A percentile compares a stretch with the other conserved stretches of the same genome.
phyloP scores from a whole-genome alignment of 148 eudicot species.

The Arbutus unedo region DNA sequence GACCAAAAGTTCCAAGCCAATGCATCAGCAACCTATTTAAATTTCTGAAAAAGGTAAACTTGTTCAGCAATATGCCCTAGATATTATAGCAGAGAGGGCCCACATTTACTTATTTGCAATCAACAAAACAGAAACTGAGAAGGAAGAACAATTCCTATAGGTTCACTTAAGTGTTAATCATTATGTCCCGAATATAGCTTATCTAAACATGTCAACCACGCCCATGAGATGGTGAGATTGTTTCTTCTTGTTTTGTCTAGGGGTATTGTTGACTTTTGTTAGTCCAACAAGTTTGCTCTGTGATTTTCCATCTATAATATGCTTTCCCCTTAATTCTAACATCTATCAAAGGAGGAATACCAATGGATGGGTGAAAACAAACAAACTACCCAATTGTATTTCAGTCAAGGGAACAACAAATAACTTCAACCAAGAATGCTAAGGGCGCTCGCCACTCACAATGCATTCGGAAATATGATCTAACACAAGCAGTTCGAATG shows the following conservation, averaged over 20 bases:
- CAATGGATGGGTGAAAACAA: background rate
- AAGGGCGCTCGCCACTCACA: slow-evolving; percentile 7
- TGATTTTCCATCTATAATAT: background rate
- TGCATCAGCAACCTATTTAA: background rate
- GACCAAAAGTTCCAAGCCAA: background rate
- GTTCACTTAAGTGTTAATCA: background rate
- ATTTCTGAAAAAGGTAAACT: background rate
- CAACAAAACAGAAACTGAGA: background rate
- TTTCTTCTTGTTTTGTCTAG: background rate
- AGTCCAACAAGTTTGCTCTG: background rate
- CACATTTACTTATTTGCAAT: background rate
- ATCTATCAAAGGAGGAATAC: background rate
- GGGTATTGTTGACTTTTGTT: background rate
- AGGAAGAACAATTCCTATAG: background rate
- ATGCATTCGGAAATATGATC: background rate
- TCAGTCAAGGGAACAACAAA: background rate
- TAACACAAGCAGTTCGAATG: background rate
- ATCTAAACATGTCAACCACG: background rate
- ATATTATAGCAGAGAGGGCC: background rate
- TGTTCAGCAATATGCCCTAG: background rate
- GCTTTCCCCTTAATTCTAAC: background rate
- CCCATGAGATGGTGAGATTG: background rate
- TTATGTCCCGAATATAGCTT: background rate
- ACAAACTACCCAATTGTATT: background rate
- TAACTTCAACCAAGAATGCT: background rate